Evolutionary conservation across 179 eudicot species (phyloP), one percentile per base, ranked within the genome.

Genomic region (Corrigiola litoralis): DNA sequence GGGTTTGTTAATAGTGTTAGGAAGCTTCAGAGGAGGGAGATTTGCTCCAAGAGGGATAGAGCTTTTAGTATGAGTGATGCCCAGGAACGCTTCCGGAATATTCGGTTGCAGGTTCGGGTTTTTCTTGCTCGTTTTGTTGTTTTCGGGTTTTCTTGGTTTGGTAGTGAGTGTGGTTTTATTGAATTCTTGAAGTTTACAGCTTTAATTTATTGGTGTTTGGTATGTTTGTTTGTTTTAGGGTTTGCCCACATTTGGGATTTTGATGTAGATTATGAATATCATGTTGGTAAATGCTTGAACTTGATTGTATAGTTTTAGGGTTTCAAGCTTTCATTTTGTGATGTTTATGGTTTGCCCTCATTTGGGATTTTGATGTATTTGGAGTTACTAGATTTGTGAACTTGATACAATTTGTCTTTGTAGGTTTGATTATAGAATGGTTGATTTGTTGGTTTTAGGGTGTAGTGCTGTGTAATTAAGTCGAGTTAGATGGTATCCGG

Each of bases 21-120:
- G 82, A 90, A 90, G 72, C 84, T 90, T 5, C 97, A 87, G 58
- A 78, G 92, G 52, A 73, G 97, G 20, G 97, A 90, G 82, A 90
- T 90, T 72, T 83, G 82, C 55, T 85, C 92, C n/a, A 87, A 82
- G 58, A 81, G 87, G 11, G 83, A 71, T 55, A 84, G 95, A 17
- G 67, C 82, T 29, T 87, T 87, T 55, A 82, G 92, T 63, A 80
- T 82, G 86, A 81, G 84, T 69, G 84, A 87, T 67, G 92, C 92
- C 6, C 97, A 87, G 41, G 97, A 90, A 24, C 77, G 95, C 25
- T 90, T 90, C 63, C 79, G 97, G 17, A 87, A 90, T 58, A 87
- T 90, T 50, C 72, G 81, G 1, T 78, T 90, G 80, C 89, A 85
- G 95, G 97, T 90, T 45, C 12, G 66, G 66, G 45, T 49, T 58